A percentile compares a stretch with the other conserved stretches of the same genome.
These are phyloP conservation scores for barrel medic (Medicago truncatula) DNA, from an alignment of 306 rosid genomes.

Conservation along the genomic window DNA sequence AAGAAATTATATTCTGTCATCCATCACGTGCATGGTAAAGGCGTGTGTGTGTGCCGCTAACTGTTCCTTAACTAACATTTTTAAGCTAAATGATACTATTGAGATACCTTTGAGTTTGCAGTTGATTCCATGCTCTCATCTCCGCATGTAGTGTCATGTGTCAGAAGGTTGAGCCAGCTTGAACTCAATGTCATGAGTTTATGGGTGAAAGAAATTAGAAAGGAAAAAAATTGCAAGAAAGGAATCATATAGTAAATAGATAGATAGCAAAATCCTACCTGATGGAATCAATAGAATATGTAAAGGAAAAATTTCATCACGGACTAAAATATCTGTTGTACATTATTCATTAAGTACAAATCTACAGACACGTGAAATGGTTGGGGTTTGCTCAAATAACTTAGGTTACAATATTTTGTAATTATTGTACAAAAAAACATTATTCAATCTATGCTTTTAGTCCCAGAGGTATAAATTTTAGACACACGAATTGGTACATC, in stretches of 20 bases:
- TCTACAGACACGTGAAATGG: neutral
- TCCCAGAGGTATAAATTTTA: conserved; percentile 7
- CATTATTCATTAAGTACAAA: conserved; percentile 10
- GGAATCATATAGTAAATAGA: neutral
- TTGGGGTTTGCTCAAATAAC: conserved; percentile 13
- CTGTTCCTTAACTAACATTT: conserved; percentile 5
- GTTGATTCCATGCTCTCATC: neutral
- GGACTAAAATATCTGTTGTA: neutral
- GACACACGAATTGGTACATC: conserved; percentile 16
- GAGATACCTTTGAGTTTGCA: neutral
- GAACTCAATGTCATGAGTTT: neutral
- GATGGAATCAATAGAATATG: conserved; percentile 12
- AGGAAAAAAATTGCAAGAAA: neutral
- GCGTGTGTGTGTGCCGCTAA: neutral
- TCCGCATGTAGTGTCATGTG: neutral
- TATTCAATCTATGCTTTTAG: conserved; percentile 37
- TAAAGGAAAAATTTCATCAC: neutral
- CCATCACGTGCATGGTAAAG: neutral
- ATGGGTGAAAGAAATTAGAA: neutral
- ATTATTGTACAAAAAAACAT: conserved; percentile 10
- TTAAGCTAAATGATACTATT: neutral
- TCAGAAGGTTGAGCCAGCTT: neutral
- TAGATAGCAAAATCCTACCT: neutral
- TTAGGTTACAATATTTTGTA: neutral
- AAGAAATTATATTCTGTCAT: neutral